Conservation (phyloP, 2,329 filamentous ascomycete genomes). For the Aspergillus pseudotamarii region DNA sequence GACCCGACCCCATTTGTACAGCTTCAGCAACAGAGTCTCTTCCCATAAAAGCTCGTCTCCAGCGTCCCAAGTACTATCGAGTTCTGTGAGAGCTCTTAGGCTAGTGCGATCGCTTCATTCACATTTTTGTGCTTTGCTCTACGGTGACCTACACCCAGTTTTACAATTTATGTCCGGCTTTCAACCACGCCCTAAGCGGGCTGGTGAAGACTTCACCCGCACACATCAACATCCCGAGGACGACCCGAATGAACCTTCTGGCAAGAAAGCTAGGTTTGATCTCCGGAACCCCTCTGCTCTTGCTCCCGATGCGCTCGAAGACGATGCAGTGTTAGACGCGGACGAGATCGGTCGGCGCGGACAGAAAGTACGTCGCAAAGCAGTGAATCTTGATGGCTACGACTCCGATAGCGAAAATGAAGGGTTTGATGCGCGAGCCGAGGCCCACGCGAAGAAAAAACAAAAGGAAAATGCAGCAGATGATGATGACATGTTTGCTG, state of each 20-base stretch:
- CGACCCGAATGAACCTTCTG: slow-evolving; percentile 46
- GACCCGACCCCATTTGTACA: slow-evolving; percentile 38
- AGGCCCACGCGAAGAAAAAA: slow-evolving; percentile 54
- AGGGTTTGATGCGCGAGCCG: slow-evolving; percentile 76
- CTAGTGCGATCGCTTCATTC: neutral
- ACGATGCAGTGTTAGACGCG: slow-evolving; percentile 78
- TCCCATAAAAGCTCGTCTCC: slow-evolving; percentile 2
- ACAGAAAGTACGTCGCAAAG: slow-evolving; percentile 80
- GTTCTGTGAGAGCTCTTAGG: neutral
- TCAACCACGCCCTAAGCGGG: slow-evolving; percentile 78
- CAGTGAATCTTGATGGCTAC: slow-evolving; percentile 95
- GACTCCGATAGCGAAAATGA: slow-evolving; percentile 93
- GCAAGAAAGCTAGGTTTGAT: slow-evolving; percentile 89
- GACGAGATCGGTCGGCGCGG: slow-evolving; percentile 83
- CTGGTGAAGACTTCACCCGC: slow-evolving; percentile 77
- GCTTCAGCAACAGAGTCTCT: slow-evolving; percentile 14
- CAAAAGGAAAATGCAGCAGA: slow-evolving; percentile 43
- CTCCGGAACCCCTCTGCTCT: slow-evolving; percentile 91
- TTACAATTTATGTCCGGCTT: slow-evolving; percentile 56
- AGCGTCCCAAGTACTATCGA: neutral
- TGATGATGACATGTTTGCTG: slow-evolving; percentile 80
- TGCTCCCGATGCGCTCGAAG: slow-evolving; percentile 76
- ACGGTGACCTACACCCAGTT: neutral
- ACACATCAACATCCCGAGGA: slow-evolving; percentile 66
- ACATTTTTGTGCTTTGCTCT: neutral